These are phyloP conservation scores for Exidia glandulosa DNA, from an alignment of 768 basidiomycete species.

Conservation along the genomic window DNA sequence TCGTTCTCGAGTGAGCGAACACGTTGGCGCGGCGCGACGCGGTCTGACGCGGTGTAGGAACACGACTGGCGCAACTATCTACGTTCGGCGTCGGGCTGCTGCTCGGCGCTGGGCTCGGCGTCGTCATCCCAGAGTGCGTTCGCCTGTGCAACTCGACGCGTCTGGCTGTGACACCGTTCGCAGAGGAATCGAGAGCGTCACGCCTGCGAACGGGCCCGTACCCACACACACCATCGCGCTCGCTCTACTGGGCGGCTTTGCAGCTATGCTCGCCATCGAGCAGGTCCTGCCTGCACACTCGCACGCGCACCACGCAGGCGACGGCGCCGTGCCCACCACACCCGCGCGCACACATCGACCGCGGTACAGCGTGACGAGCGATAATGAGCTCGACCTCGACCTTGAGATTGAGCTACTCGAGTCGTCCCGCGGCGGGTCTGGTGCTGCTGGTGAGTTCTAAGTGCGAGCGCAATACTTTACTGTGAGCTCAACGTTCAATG, in stretches of 20 bases:
- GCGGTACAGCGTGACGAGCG: conserved; percentile 11
- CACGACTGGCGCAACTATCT: conserved; percentile 35
- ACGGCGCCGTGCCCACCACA: conserved; percentile 1
- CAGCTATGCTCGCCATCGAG: conserved; percentile 48
- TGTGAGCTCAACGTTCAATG: too few species aligned
- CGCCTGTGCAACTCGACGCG: too few species aligned
- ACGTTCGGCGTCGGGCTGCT: conserved; percentile 73
- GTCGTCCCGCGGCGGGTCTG: not conserved
- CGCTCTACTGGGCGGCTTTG: conserved; percentile 51
- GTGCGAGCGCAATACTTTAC: conserved; percentile 2
- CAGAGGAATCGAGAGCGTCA: conserved; percentile 64
- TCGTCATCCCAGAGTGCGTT: conserved; percentile 89
- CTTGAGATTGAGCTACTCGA: conserved; percentile 21
- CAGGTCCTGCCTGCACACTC: conserved; percentile 33
- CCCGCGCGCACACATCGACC: conserved; percentile 14
- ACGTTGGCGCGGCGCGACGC: not conserved
- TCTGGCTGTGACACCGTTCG: not conserved
- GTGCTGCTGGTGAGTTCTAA: not conserved
- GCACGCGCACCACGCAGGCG: conserved; percentile 6
- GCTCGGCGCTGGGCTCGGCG: conserved; percentile 79
- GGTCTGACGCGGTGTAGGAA: conserved; percentile 22
- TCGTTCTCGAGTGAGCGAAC: conserved; percentile 51
- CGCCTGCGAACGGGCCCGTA: conserved; percentile 27
- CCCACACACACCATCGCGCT: conserved; percentile 48
- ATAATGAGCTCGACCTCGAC: conserved; percentile 51